Evolutionary conservation across 139 green algal genomes (phyloP).

Genomic region (Tetradesmus obliquus): DNA sequence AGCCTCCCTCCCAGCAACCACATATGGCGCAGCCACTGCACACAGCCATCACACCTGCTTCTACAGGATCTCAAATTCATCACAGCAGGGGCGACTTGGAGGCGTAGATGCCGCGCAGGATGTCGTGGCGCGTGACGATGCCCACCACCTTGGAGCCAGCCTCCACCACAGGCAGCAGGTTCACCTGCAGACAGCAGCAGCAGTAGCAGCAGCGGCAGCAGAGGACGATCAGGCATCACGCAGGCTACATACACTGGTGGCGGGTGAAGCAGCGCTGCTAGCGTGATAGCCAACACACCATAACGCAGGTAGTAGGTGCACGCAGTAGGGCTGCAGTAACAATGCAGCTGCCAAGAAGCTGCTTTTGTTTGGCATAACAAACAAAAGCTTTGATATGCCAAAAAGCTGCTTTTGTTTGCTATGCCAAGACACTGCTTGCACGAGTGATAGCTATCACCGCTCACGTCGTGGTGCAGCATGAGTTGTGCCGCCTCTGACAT

Average conservation of each 20-base stretch:
- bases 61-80: too few species aligned
- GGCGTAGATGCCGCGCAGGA: conserved; percentile 52
- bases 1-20: too few species aligned
- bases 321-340: not conserved
- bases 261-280: not conserved
- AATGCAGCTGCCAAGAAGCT: not conserved
- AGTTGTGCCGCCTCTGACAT: conserved; percentile 44
- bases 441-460: not conserved
- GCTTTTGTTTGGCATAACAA: not conserved
- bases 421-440: not conserved
- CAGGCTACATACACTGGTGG: not conserved
- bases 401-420: not conserved
- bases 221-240: not conserved
- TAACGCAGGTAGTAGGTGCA: not conserved
- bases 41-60: too few species aligned
- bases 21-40: too few species aligned
- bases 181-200: conserved; percentile 20
- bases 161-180: conserved; percentile 56
- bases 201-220: not conserved
- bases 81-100: conserved; percentile 26
- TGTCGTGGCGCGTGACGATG: conserved; percentile 51
- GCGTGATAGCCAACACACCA: not conserved
- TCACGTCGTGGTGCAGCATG: conserved; percentile 45
- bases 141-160: conserved; percentile 47
- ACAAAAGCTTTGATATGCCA: too few species aligned